These are phyloP conservation scores for Xerocomellus intermedius DNA, from an alignment of 768 basidiomycete genomes.

Conservation along the genomic window DNA sequence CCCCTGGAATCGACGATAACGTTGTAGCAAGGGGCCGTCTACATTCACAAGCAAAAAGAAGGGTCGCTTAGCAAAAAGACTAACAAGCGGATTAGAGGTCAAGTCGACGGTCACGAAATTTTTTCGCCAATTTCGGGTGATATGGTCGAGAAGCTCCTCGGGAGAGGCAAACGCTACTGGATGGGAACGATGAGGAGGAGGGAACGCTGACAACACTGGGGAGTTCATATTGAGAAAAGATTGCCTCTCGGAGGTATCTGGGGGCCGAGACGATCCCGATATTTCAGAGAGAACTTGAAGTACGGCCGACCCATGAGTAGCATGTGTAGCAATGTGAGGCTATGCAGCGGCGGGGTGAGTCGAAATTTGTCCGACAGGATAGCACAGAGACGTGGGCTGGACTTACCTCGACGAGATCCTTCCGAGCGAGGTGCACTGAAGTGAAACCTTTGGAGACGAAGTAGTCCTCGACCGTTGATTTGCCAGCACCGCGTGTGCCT, in stretches of 20 bases:
- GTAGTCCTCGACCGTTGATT: slow-evolving; percentile 57
- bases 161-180: slow-evolving; percentile 42
- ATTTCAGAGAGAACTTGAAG: background rate
- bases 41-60: slow-evolving; percentile 84
- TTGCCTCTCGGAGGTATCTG: slow-evolving; percentile 3
- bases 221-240: slow-evolving; percentile 25
- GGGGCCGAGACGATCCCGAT: background rate
- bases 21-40: slow-evolving; percentile 75
- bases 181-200: slow-evolving; percentile 21
- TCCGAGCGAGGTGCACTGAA: slow-evolving; percentile 40
- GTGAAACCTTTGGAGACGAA: slow-evolving; percentile 59
- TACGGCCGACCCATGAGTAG: background rate
- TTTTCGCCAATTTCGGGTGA: slow-evolving; percentile 77
- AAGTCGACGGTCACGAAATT: slow-evolving; percentile 84
- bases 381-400: background rate
- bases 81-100: slow-evolving; percentile 51
- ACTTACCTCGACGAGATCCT: slow-evolving; percentile 20
- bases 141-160: slow-evolving; percentile 61
- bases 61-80: slow-evolving; percentile 77
- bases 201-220: slow-evolving; percentile 13
- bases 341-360: slow-evolving; percentile 2
- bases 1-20: slow-evolving; percentile 62
- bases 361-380: background rate
- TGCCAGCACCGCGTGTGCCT: slow-evolving; percentile 62
- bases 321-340: background rate